Conservation (phyloP, 495 filamentous ascomycete genomes). For the Neurospora sp. region DNA sequence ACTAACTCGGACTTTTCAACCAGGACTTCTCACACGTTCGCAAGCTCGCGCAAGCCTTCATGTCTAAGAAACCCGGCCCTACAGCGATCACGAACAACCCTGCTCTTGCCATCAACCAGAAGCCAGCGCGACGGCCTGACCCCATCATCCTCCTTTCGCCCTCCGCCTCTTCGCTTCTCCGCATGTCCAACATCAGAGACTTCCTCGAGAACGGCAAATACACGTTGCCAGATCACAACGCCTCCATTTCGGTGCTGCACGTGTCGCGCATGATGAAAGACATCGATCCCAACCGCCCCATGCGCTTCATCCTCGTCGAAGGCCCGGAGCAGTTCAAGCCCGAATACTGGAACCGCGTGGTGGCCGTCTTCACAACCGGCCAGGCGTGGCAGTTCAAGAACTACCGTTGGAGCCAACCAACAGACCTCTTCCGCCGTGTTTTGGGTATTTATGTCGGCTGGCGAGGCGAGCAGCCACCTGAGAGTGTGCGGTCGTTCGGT, state of each 20-base stretch:
- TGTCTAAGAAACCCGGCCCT: conserved; percentile 46
- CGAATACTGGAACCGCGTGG: conserved; percentile 93
- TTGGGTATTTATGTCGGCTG: conserved; percentile 85
- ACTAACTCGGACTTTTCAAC: neutral
- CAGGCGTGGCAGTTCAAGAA: conserved; percentile 98
- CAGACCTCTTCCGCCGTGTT: conserved; percentile 80
- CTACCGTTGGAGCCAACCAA: conserved; percentile 88
- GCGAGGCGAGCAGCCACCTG: conserved; percentile 73
- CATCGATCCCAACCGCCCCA: conserved; percentile 58
- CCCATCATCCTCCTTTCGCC: conserved; percentile 98
- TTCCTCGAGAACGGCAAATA: conserved; percentile 86
- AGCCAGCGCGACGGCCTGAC: conserved; percentile 55
- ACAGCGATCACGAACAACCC: conserved; percentile 26
- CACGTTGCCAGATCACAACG: conserved; percentile 59
- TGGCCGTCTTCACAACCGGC: conserved; percentile 95
- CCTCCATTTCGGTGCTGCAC: conserved; percentile 69
- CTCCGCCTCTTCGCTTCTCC: conserved; percentile 94
- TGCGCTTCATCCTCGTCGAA: conserved; percentile 93
- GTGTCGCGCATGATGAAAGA: conserved; percentile 68
- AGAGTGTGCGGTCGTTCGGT: conserved; percentile 71
- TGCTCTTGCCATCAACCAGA: conserved; percentile 36
- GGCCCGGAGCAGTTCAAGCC: conserved; percentile 89
- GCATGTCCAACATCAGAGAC: conserved; percentile 90
- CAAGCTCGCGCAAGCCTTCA: conserved; percentile 73
- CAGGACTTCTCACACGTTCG: conserved; percentile 94